Conservation (phyloP, 2,329 filamentous ascomycete species). For the Trichoderma oligosporum region DNA sequence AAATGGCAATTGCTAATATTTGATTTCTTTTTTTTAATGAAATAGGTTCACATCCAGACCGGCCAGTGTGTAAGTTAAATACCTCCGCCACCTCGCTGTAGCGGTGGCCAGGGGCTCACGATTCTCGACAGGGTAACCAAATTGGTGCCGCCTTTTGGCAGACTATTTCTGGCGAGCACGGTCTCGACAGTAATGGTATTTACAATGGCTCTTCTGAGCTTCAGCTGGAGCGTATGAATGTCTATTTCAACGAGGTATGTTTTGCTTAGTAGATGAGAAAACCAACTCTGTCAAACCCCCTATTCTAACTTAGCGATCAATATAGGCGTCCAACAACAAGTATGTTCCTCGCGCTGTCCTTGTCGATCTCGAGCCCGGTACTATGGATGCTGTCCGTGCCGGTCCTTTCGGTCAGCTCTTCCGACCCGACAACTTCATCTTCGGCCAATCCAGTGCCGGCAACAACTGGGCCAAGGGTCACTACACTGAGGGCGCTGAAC, state of each 20-base stretch:
- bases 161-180: constrained; percentile 85
- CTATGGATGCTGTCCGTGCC: constrained; percentile 98
- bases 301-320: neutral
- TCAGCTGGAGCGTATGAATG: constrained; percentile 99
- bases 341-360: constrained; percentile 99
- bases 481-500: constrained; percentile 99
- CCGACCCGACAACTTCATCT: constrained; percentile 99
- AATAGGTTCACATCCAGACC: constrained; percentile 99
- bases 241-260: constrained; percentile 83
- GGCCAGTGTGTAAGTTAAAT: constrained; percentile 82
- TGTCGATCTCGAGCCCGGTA: constrained; percentile 98
- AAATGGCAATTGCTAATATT: constrained; percentile 50
- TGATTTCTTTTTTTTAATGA: constrained; percentile 46
- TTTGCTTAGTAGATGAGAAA: neutral
- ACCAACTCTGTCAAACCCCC: neutral
- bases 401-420: constrained; percentile 98
- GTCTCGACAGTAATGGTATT: constrained; percentile 95
- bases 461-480: constrained; percentile 99
- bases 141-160: constrained; percentile 99
- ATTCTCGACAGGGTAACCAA: constrained; percentile 83
- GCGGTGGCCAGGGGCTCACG: constrained; percentile 35
- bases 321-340: constrained; percentile 91
- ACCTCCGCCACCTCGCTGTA: constrained; percentile 5
- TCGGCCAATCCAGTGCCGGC: constrained; percentile 98
- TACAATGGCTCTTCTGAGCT: constrained; percentile 98